Evolutionary conservation across 139 green algal species (phyloP), one percentile per base, ranked within the genome.

Genomic region (Dunaliella sp.): DNA sequence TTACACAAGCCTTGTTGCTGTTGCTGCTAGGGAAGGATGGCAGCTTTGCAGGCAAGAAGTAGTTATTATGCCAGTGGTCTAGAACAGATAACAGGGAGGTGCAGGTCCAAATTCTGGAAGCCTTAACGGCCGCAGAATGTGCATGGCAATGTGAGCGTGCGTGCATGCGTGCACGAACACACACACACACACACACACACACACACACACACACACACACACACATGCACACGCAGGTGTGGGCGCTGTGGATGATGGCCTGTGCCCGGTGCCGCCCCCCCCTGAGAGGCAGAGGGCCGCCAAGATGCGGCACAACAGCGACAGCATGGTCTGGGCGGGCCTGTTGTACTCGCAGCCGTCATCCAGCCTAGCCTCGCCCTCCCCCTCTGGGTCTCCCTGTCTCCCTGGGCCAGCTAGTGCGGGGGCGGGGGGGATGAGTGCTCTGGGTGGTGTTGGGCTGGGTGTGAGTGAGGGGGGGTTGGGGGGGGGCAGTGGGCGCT

Each of bases 221-320:
- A 33, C 73, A 21, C 73, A 78, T 16, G 22, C 73, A 78, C 73
- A 32, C 73, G 73, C 73, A 78, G 7, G 28, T 78, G 7, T 32
- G 12, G 30, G 7, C n/a, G 73, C 28, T 22, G 7, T 21, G 12
- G 22, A 12, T 33, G 73, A 12, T 81, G 76, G 2, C n/a, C 7
- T 81, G 76, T 31, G n/a, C 36, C n/a, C n/a, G 30, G 30, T 81
- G n/a, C 30, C 34, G 30, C 76, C 34, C 2, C 33, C 76, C 1
- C 30, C 76, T 37, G 76, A 81, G 31, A 12, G 12, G 2, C n/a
- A 38, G 30, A 12, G n/a, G 1, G 76, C 76, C 12, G 34, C 34
- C 76, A 81, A 81, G 76, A 36, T 38, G n/a, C 76, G 76, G 76
- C 30, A 34, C 1, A 81, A 81, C 76, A 81, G 76, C n/a, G 76